Evolutionary conservation across 495 filamentous ascomycete species (phyloP).

Genomic region (Parathielavia hyrcaniae): DNA sequence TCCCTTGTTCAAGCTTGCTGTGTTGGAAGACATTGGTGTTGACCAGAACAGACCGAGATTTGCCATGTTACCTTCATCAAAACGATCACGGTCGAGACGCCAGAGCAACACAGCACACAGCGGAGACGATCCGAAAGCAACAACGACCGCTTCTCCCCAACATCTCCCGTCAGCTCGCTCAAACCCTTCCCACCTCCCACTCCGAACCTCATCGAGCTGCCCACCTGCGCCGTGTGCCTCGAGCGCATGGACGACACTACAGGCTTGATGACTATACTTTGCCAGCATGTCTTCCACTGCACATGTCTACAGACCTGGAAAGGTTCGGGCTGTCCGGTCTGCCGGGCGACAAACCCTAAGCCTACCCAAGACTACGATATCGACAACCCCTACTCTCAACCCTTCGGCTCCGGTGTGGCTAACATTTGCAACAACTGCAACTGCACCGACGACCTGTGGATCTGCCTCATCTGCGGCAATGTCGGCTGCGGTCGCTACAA

Average conservation of each 20-base stretch:
- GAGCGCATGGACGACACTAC: conserved; percentile 98
- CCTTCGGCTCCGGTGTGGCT: conserved; percentile 44
- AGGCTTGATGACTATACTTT: conserved; percentile 88
- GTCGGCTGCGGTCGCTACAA: conserved; percentile 94
- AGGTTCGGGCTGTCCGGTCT: conserved; percentile 88
- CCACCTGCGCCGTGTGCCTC: conserved; percentile 92
- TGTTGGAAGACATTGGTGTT: background rate
- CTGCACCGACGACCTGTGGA: conserved; percentile 79
- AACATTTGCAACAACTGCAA: conserved; percentile 68
- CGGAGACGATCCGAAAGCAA: conserved; percentile 59
- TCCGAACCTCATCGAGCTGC: conserved; percentile 80
- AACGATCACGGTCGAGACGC: conserved; percentile 62
- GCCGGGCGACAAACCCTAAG: conserved; percentile 66
- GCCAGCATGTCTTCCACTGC: conserved; percentile 98
- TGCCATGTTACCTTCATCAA: conserved; percentile 96
- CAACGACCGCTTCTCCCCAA: conserved; percentile 58
- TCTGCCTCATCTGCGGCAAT: conserved; percentile 86
- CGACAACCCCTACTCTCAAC: conserved; percentile 41
- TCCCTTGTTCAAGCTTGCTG: background rate
- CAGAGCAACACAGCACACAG: conserved; percentile 34
- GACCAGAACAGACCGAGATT: conserved; percentile 66
- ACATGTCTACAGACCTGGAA: conserved; percentile 95
- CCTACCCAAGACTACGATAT: conserved; percentile 29
- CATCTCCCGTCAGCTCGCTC: conserved; percentile 47
- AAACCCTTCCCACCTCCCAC: conserved; percentile 91